Evolutionary conservation across 495 filamentous ascomycete species (phyloP), one percentile per base, ranked within the genome.

Genomic region (Daldinia childiae): DNA sequence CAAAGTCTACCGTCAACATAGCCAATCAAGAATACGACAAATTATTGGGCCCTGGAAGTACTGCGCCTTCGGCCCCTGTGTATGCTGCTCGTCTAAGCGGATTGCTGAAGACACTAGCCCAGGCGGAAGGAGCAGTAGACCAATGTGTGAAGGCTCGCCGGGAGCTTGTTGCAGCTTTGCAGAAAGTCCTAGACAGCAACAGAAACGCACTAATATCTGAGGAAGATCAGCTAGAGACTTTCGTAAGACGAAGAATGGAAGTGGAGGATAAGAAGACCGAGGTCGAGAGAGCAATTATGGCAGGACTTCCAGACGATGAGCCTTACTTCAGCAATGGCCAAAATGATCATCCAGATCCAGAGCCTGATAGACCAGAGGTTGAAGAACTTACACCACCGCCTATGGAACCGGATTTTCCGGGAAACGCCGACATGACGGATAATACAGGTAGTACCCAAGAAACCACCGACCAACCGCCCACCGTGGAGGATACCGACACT

Each of bases 21-120:
- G 93, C 94, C 54, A 91, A 90, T 51, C 80, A 86, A 48, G 94
- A 98, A 66, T 97, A 92, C 74, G 88, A 91, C 27, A 97, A 92
- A 77, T 82, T 95, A 73, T 87, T 89, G 36, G 92, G 95, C 66
- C 86, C 92, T 2, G 80, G 82, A 41, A 85, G 84, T 6, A 82
- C 86, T 3, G 76, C 87, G 6, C 93, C 94, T 5, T 87, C 92
- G 0, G 89, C 94, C 8, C 94, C 95, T 1, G 94, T 98, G 9
- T 91, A 96, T 76, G 95, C 95, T 1, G 96, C 96, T 29, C 91
- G 93, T 15, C 90, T 99, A 19, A 93, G 90, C 68, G 89, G 92
- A 3, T 83, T 99, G 7, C 84, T 98, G 56, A 97, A 95, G 81
- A 89, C 87, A 3, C 87, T 99, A 15, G 93, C 94, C 36, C 93